Evolutionary conservation across 306 rosid genomes (phyloP).

Genomic region (Gastrolobium villosum): DNA sequence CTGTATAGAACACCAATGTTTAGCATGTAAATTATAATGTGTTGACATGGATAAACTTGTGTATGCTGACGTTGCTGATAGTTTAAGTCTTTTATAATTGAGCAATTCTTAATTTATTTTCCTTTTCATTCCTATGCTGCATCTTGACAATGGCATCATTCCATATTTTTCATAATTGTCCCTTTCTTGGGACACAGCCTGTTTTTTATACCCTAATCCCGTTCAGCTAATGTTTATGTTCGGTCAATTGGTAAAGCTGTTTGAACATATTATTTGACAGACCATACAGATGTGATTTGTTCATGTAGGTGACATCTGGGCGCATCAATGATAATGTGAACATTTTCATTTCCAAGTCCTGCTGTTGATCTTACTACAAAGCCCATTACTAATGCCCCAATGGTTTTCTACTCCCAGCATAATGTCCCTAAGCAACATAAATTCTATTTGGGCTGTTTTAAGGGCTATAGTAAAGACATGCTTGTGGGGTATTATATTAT

Average conservation of each 20-base stretch:
- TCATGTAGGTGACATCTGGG: not conserved
- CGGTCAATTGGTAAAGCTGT: constrained; percentile 17
- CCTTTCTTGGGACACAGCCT: constrained; percentile 12
- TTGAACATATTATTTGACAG: constrained; percentile 37
- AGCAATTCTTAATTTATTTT: constrained; percentile 19
- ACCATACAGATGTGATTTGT: constrained; percentile 1
- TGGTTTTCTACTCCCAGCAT: constrained; percentile 7
- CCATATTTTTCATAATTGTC: not conserved
- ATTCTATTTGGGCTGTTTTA: not conserved
- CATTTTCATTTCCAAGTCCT: not conserved
- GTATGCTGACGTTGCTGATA: constrained; percentile 29
- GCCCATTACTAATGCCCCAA: not conserved
- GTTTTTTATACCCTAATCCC: constrained; percentile 18
- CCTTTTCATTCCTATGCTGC: not conserved
- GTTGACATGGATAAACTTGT: constrained; percentile 7
- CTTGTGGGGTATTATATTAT: not conserved
- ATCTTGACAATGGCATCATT: constrained; percentile 7
- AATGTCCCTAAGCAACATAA: not conserved
- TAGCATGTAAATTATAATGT: not conserved
- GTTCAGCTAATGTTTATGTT: not conserved
- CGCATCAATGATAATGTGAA: not conserved
- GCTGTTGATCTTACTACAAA: not conserved
- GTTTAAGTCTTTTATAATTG: constrained; percentile 35
- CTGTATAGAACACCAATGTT: constrained; percentile 2
- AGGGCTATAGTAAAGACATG: constrained; percentile 8